Base-by-base conservation (phyloP, 805 yeast genomes). In the Cyberlindnera petersonii region DNA sequence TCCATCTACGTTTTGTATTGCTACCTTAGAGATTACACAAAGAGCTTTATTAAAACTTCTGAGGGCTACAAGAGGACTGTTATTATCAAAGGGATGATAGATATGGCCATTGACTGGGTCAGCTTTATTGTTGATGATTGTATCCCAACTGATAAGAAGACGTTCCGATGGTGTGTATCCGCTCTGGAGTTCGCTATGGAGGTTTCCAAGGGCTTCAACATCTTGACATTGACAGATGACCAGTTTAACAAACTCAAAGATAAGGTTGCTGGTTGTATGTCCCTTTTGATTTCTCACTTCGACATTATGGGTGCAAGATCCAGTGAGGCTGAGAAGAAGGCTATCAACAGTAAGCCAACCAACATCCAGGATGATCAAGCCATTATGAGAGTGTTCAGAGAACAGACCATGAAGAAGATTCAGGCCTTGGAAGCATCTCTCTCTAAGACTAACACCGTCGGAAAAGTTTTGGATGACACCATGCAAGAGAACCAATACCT, bases 271-370 rank as follows among this genome's bases (percentile, higher is more conserved):
- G 85, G 95, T 1, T 88, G 97, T 63, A 86, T 93, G 88, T 81
- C 97, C 2, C 67, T 93, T 36, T 68, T 93, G 43, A 91, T 93
- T 46, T 86, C 96, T 0, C 98, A 93, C 64, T 93, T 93, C 56
- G 98, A 93, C 63, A 88, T 93, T 37, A 93, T 91, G 96, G 98
- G 98, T 34, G 97, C 97, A 0, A 74, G 98, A 54, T 84, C 96
- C 2, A 82, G 59, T 72, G 75, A 52, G 39, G 45, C 75, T 59
- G 63, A 72, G 66, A 79, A 77, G 37, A 80, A 74, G 50, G 68
- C 74, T 35, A 72, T 69, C 53, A 53, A 47, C 32, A 60, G 55
- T 41, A 55, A 55, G 21, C 64, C 66, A 35, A 65, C 63, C 23
- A 74, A 75, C 7, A 61, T 75, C 49, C 78, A 75, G 55, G 71